Evolutionary conservation across 352 stramenopile genomes (phyloP).

Genomic region (Phytophthora palmivora): DNA sequence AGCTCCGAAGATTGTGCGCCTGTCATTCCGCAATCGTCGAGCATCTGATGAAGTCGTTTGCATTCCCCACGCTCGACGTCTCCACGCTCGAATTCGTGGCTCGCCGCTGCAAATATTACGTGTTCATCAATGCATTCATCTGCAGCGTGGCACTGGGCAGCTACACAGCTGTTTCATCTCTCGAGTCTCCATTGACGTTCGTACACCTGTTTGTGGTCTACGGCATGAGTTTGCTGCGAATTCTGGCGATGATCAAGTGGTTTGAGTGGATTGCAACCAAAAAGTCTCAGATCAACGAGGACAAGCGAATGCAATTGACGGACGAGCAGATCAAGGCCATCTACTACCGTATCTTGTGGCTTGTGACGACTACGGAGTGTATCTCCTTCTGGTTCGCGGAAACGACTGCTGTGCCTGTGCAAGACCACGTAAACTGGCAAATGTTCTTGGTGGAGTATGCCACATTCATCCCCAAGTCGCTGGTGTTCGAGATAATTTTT

Average conservation of each 20-base stretch:
- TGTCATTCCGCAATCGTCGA: slow-evolving; percentile 37
- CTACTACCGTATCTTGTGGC: slow-evolving; percentile 66
- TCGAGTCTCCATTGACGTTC: slow-evolving; percentile 5
- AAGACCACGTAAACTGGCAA: slow-evolving; percentile 15
- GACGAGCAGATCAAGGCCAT: slow-evolving; percentile 48
- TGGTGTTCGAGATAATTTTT: slow-evolving; percentile 86
- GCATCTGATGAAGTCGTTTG: slow-evolving; percentile 19
- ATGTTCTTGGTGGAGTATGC: slow-evolving; percentile 54
- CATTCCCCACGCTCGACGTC: slow-evolving; percentile 1
- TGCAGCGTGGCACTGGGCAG: slow-evolving; percentile 54
- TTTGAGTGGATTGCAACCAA: slow-evolving; percentile 85
- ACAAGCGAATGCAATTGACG: slow-evolving; percentile 63
- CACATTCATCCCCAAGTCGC: slow-evolving; percentile 83
- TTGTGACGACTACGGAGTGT: slow-evolving; percentile 79
- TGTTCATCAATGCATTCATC: slow-evolving; percentile 86
- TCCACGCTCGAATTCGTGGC: slow-evolving; percentile 33
- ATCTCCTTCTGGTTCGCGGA: slow-evolving; percentile 61
- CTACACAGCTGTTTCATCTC: slow-evolving; percentile 24
- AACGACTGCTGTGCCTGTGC: slow-evolving; percentile 9
- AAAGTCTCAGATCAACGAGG: slow-evolving; percentile 70
- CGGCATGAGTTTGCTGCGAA: slow-evolving; percentile 51
- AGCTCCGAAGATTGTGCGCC: slow-evolving; percentile 32
- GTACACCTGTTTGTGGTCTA: slow-evolving; percentile 45
- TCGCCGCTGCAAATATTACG: slow-evolving; percentile 81
- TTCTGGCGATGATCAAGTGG: slow-evolving; percentile 70